Base-by-base conservation (phyloP, 2,329 filamentous ascomycete species). In the Ustulina deusta region DNA sequence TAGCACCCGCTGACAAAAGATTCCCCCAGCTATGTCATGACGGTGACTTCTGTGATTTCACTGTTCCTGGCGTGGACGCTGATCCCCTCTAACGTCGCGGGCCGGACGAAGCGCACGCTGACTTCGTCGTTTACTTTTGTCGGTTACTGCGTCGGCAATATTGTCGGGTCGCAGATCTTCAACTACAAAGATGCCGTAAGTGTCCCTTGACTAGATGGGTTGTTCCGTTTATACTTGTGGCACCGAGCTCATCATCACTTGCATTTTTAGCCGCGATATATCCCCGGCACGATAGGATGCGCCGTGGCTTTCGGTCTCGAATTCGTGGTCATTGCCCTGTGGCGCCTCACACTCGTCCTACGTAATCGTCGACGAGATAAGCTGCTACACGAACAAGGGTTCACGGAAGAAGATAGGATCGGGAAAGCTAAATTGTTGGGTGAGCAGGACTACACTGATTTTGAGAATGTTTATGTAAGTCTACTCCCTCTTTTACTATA, bases 121-220 rank as follows among this genome's bases (percentile, higher is more conserved):
- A 81, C 81, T 13, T 81, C 78, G 17, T 82, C 81, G 2, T 80
- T 83, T 44, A 82, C 82, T 0, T 83, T 85, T 60, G 77, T 83
- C 6, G 82, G 77, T 0, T 85, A 84, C 71, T 84, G 82, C 61
- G 80, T 82, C 2, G 83, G 83, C 1, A 85, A 84, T 70, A 84
- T 84, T 79, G 78, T 78, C 2, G 82, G 83, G 4, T 80, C 79
- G 7, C 82, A 84, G 71, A 83, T 84, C 58, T 85, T 84, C 75
- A 78, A 79, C 55, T 71, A 76, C 4, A 75, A 74, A 25, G 83
- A 84, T 68, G 81, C 81, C 0, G 77, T 78, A 72, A n/a, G 77
- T 60, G 6, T 44, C 34, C 22, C 27, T 34, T 52, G 7, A 5
- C 17, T 13, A 52, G 13, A 27, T 22, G n/a, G 1, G 9, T 11